A percentile compares a stretch with the other conserved stretches of the same genome.
These are phyloP conservation scores for Dendrobium catenatum DNA, from an alignment of 106 monocot genomes.

Conservation along the genomic window DNA sequence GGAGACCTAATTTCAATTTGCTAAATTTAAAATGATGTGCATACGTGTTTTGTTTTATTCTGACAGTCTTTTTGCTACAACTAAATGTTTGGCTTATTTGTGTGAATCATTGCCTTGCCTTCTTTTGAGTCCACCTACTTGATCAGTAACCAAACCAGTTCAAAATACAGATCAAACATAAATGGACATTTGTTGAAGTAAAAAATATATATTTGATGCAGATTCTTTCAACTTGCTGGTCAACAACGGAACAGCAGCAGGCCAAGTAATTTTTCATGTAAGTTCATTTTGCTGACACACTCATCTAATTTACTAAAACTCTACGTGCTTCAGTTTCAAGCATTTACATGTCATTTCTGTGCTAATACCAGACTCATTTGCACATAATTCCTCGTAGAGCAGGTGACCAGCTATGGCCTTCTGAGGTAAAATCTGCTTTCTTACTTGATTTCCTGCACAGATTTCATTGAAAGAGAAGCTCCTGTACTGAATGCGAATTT, in stretches of 20 bases:
- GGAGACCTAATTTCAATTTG: no score
- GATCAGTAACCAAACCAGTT: no score
- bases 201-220: slow-evolving; percentile 20
- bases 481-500: background rate
- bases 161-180: background rate
- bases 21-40: no score
- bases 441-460: background rate
- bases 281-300: slow-evolving; percentile 14
- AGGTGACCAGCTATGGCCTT: slow-evolving; percentile 74
- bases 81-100: no score
- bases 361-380: slow-evolving; percentile 66
- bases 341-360: background rate
- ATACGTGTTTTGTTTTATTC: no score
- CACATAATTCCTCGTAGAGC: slow-evolving; percentile 91
- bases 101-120: no score
- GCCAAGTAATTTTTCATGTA: slow-evolving; percentile 98
- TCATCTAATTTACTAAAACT: background rate
- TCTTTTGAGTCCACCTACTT: no score
- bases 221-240: slow-evolving; percentile 90
- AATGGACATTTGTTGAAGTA: background rate
- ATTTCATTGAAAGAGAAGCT: background rate
- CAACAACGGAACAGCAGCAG: slow-evolving; percentile 85
- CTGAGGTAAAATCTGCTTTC: slow-evolving; percentile 43
- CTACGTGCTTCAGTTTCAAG: background rate
- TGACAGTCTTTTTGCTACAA: no score